Evolutionary conservation across 2,329 filamentous ascomycete genomes (phyloP), one percentile per base, ranked within the genome.

Genomic region (Sphaceloma murrayae): DNA sequence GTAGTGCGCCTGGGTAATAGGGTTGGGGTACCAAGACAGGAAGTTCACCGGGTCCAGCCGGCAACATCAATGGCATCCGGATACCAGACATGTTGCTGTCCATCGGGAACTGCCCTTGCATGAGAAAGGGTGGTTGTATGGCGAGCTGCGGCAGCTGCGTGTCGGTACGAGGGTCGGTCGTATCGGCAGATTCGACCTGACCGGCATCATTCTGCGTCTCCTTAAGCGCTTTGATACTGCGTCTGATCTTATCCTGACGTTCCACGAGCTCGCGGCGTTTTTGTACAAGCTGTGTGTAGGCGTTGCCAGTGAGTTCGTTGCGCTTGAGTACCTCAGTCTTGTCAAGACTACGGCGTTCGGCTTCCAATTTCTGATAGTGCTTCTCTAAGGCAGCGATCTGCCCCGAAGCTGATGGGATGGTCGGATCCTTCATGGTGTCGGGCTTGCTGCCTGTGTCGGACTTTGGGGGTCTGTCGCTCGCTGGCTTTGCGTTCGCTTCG

Each of bases 261-360:
- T 44, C 52, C 40, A 62, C 55, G 16, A 63, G 51, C 30, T 61
- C 55, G 18, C 57, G 54, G 29, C 60, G 60, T 47, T 55, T 58
- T 21, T 52, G 49, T 24, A 60, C 47, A 6, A 64, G 54, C 26
- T 55, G 54, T 7, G 56, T 52, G 48, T 53, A 59, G 21, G 57
- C 55, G 29, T 47, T 49, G 40, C 54, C 54, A 22, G 49, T 47
- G 57, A 64, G 58, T 9, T 52, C 51, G 27, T 54, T 53, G 22
- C 58, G 55, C 40, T 62, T 57, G 16, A 62, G 51, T 17, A 60
- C 61, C 45, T 63, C 61, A 2, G 55, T 56, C 52, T 61, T 61
- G 55, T 63, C 54, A 26, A 64, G 48, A n/a, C 58, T 55, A 47
- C 54, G 61, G 16, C 54, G 51, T 51, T 63, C 59, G 24, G 56